phyloP scores from a whole-genome alignment of 2,329 filamentous ascomycete species.

The Sporothrix inflata region DNA sequence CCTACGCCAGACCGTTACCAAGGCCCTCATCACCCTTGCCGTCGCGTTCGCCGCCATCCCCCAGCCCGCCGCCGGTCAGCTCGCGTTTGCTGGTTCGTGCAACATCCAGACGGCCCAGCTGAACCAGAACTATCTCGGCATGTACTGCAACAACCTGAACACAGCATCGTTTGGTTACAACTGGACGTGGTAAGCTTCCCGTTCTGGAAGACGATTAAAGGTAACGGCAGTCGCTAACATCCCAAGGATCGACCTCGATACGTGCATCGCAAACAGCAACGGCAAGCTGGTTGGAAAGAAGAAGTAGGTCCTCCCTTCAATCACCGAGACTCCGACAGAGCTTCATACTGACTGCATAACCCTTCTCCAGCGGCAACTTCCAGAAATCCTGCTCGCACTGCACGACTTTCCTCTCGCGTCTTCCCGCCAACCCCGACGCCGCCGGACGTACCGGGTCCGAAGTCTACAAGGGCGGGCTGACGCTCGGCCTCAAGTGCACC shows the following conservation, averaged over 20 bases:
- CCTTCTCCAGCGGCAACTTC: constrained; percentile 36
- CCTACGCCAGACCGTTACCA: not conserved
- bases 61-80: constrained; percentile 20
- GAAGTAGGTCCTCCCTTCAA: constrained; percentile 31
- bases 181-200: constrained; percentile 47
- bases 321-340: too few relatives aligned
- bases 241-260: constrained; percentile 44
- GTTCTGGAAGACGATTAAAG: too few relatives aligned
- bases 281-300: constrained; percentile 35
- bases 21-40: not conserved
- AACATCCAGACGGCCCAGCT: constrained; percentile 44
- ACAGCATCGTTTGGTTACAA: constrained; percentile 44
- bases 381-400: constrained; percentile 36
- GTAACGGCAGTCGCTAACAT: too few relatives aligned
- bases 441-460: constrained; percentile 18
- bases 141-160: constrained; percentile 48
- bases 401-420: not conserved
- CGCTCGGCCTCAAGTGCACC: constrained; percentile 36
- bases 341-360: too few relatives aligned
- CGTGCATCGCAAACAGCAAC: constrained; percentile 39
- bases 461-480: constrained; percentile 25
- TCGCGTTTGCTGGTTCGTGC: constrained; percentile 41
- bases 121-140: constrained; percentile 41
- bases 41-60: not conserved
- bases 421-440: not conserved